Base-by-base conservation (phyloP, 768 basidiomycete genomes). In the Naematelia encephala region DNA sequence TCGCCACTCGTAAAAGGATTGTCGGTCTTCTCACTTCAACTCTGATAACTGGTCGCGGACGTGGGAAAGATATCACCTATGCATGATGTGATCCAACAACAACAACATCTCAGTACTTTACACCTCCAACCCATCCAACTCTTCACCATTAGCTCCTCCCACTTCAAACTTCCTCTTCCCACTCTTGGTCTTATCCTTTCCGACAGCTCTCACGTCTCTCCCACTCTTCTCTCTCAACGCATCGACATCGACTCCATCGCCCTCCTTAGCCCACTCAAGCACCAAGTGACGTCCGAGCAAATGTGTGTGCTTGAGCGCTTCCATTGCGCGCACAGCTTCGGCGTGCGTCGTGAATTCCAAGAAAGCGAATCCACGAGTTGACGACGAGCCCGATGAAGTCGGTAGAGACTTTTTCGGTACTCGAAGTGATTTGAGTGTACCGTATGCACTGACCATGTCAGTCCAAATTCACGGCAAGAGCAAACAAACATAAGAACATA, bases 231-330 rank as follows among this genome's bases (percentile, higher is more conserved):
- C 83, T 60, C 92, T 80, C 49, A 96, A 73, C 56, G 74, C 81
- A 27, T 89, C 88, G 53, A 93, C 70, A 72, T 93, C 88, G 70
- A 85, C 84, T 5, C 59, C 68, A 25, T 77, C 75, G n/a, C 61
- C 74, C 62, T 88, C 88, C 1, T 81, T 87, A 0, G 93, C 91
- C 92, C 93, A 96, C 75, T 98, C 87, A 44, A 99, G 80, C 2
- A 98, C 91, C 45, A 99, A 79, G 82, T 99, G 96, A 30, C 96
- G 80, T 8, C 96, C 94, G 21, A 99, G 85, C 67, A 98, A 85
- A 81, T 98, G 96, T 0, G 93, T 96, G 77, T 98, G 92, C 65
- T 85, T 84, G 22, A 99, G 83, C 11, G 90, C 86, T 25, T 83
- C 84, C 76, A 87, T 91, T 0, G 91, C 94, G 44, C 87, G 87